Conservation (phyloP, 768 basidiomycete genomes). For the Macrocybe gigantea region DNA sequence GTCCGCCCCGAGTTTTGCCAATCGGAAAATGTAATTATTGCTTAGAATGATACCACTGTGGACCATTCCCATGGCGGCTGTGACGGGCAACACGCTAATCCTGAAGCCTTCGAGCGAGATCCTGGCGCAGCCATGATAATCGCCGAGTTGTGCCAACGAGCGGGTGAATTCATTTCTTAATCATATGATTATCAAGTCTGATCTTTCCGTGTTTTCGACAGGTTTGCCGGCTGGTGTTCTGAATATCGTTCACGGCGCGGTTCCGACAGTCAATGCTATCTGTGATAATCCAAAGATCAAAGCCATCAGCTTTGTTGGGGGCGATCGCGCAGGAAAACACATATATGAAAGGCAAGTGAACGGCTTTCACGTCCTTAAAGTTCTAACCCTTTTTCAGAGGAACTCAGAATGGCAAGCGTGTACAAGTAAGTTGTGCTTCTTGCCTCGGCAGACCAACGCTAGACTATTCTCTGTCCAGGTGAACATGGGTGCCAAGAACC, state of each 20-base stretch:
- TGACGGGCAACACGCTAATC: conserved; percentile 90
- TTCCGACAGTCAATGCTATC: conserved; percentile 87
- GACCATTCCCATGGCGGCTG: conserved; percentile 87
- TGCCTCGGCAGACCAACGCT: background rate
- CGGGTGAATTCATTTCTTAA: conserved; percentile 40
- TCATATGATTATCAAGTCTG: background rate
- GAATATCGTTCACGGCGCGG: conserved; percentile 87
- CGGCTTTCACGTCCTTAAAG: background rate
- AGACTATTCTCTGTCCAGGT: conserved; percentile 23
- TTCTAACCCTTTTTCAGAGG: conserved; percentile 42
- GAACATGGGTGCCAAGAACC: conserved; percentile 93
- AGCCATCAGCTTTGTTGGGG: conserved; percentile 96
- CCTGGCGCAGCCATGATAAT: conserved; percentile 98
- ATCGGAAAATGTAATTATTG: conserved; percentile 2
- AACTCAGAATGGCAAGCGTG: conserved; percentile 82
- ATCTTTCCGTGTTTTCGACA: conserved; percentile 13
- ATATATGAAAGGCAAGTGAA: conserved; percentile 75
- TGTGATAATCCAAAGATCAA: conserved; percentile 89
- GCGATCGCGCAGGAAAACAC: conserved; percentile 87
- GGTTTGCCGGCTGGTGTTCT: conserved; percentile 85
- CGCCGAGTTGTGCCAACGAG: conserved; percentile 87
- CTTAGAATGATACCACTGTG: conserved; percentile 92
- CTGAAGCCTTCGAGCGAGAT: conserved; percentile 96
- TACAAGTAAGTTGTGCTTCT: conserved; percentile 43
- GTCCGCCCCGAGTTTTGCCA: conserved; percentile 14